Base-by-base conservation (phyloP, 768 basidiomycete species). In the Podaxis sp. region DNA sequence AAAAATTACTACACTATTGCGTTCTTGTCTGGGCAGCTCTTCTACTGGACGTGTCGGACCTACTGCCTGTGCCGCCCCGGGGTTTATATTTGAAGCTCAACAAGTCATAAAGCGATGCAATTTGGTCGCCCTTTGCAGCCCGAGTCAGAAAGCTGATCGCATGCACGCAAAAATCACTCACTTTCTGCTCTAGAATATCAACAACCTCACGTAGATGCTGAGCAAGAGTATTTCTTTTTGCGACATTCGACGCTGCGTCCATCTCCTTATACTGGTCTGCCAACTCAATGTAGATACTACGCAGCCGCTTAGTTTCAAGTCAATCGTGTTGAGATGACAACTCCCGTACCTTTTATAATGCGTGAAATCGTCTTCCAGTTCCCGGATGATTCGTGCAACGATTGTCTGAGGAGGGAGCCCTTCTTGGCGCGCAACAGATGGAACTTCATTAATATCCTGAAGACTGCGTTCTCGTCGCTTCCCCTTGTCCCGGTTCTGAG, bases 331-430 rank as follows among this genome's bases (percentile, higher is more conserved):
- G 7, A 9, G 32, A 32, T 58, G n/a, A 44, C 38, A 50, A 61
- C 16, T 37, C 27, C 76, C 86, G 28, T 65, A 98, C 97, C 89
- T 87, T 74, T 93, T 97, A 72, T 95, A 96, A 74, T 94, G 93
- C 37, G 84, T 85, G 68, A 98, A 98, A 69, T 99, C 96, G 62
- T 94, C 94, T 70, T 98, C 96, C 6, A 99, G 78, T 72, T 96
- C 93, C 62, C 89, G 72, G 32, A 98, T 76, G 10, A 97, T 93
- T 3, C 90, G 79, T 28, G 86, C 81, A 3, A 97, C 81, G 11
- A 96, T 85, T 0, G 94, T 95, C 72, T 98, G 95, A 23, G 93
- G 90, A 1, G 93, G 95, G 5, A 91, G 66, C 52, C 77, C 79
- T 44, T 74, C 71, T 63, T 68, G 72, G 47, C 67, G 66, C 5